Conservation (phyloP, 352 stramenopile genomes). For the Globisporangium perplexum region DNA sequence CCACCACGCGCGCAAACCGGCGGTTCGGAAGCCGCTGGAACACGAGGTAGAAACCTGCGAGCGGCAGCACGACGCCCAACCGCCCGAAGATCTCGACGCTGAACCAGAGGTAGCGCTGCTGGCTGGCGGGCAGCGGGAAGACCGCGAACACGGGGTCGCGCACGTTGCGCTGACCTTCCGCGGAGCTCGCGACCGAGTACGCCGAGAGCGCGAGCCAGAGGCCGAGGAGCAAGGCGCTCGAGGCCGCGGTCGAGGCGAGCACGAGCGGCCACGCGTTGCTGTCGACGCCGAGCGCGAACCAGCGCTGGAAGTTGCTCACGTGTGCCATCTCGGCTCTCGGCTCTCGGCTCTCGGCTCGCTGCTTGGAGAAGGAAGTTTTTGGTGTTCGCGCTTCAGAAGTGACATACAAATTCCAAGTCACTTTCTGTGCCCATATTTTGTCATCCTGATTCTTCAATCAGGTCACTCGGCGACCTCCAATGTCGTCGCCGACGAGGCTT, state of each 20-base stretch:
- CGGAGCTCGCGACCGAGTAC: not conserved
- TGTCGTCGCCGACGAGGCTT: too few relatives aligned
- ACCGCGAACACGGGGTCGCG: not conserved
- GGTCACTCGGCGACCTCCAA: too few relatives aligned
- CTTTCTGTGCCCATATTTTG: too few relatives aligned
- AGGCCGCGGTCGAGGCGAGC: not conserved
- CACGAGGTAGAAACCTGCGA: conserved; percentile 4
- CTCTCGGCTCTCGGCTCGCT: too few relatives aligned
- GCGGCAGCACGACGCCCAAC: not conserved
- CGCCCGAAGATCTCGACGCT: not conserved
- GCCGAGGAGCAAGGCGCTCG: not conserved
- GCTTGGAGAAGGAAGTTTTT: not conserved
- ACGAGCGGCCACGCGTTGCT: conserved; percentile 5
- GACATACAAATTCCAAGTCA: not conserved
- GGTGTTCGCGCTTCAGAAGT: not conserved
- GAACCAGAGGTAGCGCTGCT: conserved; percentile 2
- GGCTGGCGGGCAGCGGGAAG: not conserved
- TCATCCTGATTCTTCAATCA: too few relatives aligned
- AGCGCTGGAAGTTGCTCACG: conserved; percentile 4
- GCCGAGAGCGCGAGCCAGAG: conserved; percentile 2
- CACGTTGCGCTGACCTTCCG: not conserved
- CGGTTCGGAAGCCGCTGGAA: conserved; percentile 1
- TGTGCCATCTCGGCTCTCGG: too few relatives aligned
- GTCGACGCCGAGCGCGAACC: conserved; percentile 3
- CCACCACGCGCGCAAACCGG: not conserved